A percentile compares a stretch with the other conserved stretches of the same genome.
Evolutionary conservation across 2,329 filamentous ascomycete species (phyloP).

Genomic region (Ophiostoma tasmaniense): DNA sequence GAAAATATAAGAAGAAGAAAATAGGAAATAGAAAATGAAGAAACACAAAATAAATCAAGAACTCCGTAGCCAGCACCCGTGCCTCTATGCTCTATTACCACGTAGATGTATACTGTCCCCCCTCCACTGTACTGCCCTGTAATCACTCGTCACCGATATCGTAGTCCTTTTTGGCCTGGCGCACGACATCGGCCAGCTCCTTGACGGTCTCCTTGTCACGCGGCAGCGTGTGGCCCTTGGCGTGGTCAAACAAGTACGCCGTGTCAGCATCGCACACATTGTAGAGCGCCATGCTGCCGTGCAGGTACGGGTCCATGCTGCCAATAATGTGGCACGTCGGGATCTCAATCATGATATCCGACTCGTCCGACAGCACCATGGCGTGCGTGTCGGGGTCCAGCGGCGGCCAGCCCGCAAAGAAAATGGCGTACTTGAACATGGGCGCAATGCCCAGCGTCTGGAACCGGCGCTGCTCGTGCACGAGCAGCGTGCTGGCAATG

Average conservation of each 20-base stretch:
- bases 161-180: conserved; percentile 26
- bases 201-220: conserved; percentile 41
- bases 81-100: neutral
- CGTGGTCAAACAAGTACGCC: conserved; percentile 55
- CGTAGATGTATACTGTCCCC: neutral
- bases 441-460: conserved; percentile 29
- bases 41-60: neutral
- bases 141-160: conserved; percentile 13
- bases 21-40: neutral
- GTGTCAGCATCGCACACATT: conserved; percentile 53
- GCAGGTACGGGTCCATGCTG: conserved; percentile 50
- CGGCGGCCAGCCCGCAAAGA: conserved; percentile 48
- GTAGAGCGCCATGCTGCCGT: conserved; percentile 52
- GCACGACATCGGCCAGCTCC: conserved; percentile 38
- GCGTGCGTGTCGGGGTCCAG: conserved; percentile 35
- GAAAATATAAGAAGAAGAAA: neutral
- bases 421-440: conserved; percentile 40
- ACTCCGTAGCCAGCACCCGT: neutral
- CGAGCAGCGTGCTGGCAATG: conserved; percentile 43
- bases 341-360: conserved; percentile 41
- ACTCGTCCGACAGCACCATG: conserved; percentile 42
- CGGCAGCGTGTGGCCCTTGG: conserved; percentile 55
- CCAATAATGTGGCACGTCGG: conserved; percentile 47
- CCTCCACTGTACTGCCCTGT: neutral
- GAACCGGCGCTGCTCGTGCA: conserved; percentile 39